Evolutionary conservation across 768 basidiomycete genomes (phyloP).

Genomic region (Boletellus emodensis): DNA sequence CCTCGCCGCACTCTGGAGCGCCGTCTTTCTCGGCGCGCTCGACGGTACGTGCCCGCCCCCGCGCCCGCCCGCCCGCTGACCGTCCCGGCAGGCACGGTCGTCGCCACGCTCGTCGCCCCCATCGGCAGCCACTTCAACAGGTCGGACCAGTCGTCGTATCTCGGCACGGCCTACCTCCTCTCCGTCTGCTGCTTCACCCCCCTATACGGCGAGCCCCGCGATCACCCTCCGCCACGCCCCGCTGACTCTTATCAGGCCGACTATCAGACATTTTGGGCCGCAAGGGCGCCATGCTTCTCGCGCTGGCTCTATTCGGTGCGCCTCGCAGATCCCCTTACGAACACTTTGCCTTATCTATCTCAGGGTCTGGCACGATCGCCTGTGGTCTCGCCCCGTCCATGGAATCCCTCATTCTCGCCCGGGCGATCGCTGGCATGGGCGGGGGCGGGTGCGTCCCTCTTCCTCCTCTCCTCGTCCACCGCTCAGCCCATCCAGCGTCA

Average conservation of each 20-base stretch:
- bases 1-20: slow-evolving; percentile 74
- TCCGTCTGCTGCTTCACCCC: slow-evolving; percentile 92
- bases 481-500: slow-evolving; percentile 50
- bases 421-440: slow-evolving; percentile 87
- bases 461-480: not conserved
- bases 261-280: slow-evolving; percentile 83
- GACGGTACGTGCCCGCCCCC: slow-evolving; percentile 53
- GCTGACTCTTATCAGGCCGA: slow-evolving; percentile 51
- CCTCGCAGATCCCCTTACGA: slow-evolving; percentile 16
- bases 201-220: slow-evolving; percentile 59
- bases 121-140: slow-evolving; percentile 84
- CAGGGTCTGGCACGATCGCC: slow-evolving; percentile 77
- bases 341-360: slow-evolving; percentile 12
- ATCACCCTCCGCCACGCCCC: slow-evolving; percentile 3
- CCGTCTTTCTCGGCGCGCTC: slow-evolving; percentile 79
- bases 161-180: slow-evolving; percentile 84
- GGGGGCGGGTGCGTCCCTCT: slow-evolving; percentile 71
- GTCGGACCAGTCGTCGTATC: slow-evolving; percentile 77
- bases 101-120: slow-evolving; percentile 79
- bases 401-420: slow-evolving; percentile 73
- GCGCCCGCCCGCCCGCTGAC: not conserved
- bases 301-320: slow-evolving; percentile 77
- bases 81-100: slow-evolving; percentile 58
- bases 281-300: slow-evolving; percentile 83
- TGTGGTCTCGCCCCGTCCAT: slow-evolving; percentile 89